Conservation (phyloP, 1,284 basidiomycete species). For the Puccinia triticina region DNA sequence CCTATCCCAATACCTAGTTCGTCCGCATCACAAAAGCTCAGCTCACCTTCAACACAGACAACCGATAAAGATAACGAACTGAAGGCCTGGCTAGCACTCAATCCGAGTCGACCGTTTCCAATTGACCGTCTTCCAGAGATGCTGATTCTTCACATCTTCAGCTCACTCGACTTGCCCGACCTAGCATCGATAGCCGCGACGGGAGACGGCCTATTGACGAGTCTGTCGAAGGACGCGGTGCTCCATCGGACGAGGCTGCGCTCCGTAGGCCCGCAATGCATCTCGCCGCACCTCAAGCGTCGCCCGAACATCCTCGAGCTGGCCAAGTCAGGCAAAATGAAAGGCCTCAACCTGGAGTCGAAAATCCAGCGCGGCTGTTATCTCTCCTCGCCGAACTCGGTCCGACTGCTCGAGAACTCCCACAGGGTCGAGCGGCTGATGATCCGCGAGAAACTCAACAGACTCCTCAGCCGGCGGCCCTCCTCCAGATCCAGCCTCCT, state of each 20-base stretch:
- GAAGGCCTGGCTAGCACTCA: conserved; percentile 35
- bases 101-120: conserved; percentile 23
- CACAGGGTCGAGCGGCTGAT: neutral
- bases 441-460: conserved; percentile 8
- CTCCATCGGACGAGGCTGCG: neutral
- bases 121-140: conserved; percentile 1
- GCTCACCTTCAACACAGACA: neutral
- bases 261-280: neutral
- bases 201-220: neutral
- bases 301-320: conserved; percentile 25
- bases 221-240: conserved; percentile 10
- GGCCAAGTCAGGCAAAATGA: conserved; percentile 13
- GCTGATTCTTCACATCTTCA: conserved; percentile 35
- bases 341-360: conserved; percentile 17
- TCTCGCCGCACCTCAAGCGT: conserved; percentile 7
- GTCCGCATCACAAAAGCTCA: neutral
- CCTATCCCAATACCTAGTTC: neutral
- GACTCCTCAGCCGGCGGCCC: conserved; percentile 1
- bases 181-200: conserved; percentile 8
- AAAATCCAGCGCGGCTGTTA: conserved; percentile 30
- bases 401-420: conserved; percentile 17
- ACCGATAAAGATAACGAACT: conserved; percentile 11
- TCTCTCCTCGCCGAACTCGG: conserved; percentile 27
- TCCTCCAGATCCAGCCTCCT: conserved; percentile 3
- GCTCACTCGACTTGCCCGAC: conserved; percentile 22